Evolutionary conservation across 805 yeast genomes (phyloP), one percentile per base, ranked within the genome.

Genomic region (Blastobotrys muscicola): DNA sequence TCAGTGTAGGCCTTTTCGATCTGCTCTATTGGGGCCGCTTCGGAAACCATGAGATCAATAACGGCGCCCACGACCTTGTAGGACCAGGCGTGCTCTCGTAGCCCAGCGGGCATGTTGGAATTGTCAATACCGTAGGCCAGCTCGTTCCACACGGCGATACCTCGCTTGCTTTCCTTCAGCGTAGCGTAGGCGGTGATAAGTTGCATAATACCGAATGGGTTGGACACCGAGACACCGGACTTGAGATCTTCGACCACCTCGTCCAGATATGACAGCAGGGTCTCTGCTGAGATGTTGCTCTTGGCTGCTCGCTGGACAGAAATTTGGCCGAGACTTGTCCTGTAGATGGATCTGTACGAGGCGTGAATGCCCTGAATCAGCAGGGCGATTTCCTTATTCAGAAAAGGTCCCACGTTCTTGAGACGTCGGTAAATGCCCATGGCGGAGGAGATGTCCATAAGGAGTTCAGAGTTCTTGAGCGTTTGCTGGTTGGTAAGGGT

Each of bases 281-380:
- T 36, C 6, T 35, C 39, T 10, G 45, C 16, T 4, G 26, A 20
- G 6, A 20, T 4, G 26, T 20, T 20, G 16, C 38, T 38, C 15
- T 33, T 31, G 13, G 34, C 12, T 16, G 43, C 36, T n/a, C 37
- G 36, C 20, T 38, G 36, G 26, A 33, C 31, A 33, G 52, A 47
- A 29, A 50, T 49, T 9, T 41, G 34, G 15, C 41, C 11, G 8
- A 48, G 15, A 34, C 37, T 20, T 8, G 49, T 34, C 33, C 38
- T 44, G 12, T 40, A 39, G 38, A 41, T 36, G 12, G 47, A 32
- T 26, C 56, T 20, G 11, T 50, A 47, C 3, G 51, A 46, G 15
- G 53, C 43, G 40, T 53, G 55, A 10, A 53, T 37, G 2, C 50
- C 47, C 42, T 53, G 55, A 31, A 53, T 42, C 30, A 52, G 32